Evolutionary conservation across 768 basidiomycete genomes (phyloP).

Genomic region (Hericium erinaceus): DNA sequence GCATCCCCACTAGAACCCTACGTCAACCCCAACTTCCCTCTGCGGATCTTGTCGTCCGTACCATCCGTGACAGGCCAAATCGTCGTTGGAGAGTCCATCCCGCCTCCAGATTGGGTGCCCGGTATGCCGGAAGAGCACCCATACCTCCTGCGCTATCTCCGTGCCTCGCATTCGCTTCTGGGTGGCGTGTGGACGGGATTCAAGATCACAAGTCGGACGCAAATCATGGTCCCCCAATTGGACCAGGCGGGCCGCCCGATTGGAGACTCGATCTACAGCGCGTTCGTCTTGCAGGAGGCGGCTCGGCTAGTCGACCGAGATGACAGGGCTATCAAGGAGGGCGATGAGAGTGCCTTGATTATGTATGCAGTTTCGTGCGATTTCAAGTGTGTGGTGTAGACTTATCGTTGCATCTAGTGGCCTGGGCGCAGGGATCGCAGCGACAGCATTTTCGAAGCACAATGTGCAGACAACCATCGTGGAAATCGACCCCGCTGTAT

Average conservation of each 20-base stretch:
- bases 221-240: constrained; percentile 22
- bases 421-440: constrained; percentile 78
- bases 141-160: constrained; percentile 31
- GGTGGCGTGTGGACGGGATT: constrained; percentile 74
- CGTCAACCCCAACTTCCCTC: constrained; percentile 39
- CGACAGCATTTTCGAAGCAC: constrained; percentile 63
- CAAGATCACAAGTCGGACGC: constrained; percentile 25
- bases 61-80: constrained; percentile 75
- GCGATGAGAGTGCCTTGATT: constrained; percentile 48
- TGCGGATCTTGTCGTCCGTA: constrained; percentile 59
- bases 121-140: constrained; percentile 14
- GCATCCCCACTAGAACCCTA: constrained; percentile 43
- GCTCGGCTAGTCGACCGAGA: constrained; percentile 58
- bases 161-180: constrained; percentile 47
- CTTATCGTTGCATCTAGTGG: constrained; percentile 44
- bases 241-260: constrained; percentile 47
- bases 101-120: constrained; percentile 19
- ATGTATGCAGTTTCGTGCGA: constrained; percentile 42
- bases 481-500: constrained; percentile 92
- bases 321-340: constrained; percentile 24
- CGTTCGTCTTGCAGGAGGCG: constrained; percentile 85
- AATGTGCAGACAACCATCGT: constrained; percentile 68
- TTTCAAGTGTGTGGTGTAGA: neutral
- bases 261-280: constrained; percentile 74
- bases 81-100: constrained; percentile 65